phyloP scores from a whole-genome alignment of 805 yeast species.

The Clavispora vitiphila region DNA sequence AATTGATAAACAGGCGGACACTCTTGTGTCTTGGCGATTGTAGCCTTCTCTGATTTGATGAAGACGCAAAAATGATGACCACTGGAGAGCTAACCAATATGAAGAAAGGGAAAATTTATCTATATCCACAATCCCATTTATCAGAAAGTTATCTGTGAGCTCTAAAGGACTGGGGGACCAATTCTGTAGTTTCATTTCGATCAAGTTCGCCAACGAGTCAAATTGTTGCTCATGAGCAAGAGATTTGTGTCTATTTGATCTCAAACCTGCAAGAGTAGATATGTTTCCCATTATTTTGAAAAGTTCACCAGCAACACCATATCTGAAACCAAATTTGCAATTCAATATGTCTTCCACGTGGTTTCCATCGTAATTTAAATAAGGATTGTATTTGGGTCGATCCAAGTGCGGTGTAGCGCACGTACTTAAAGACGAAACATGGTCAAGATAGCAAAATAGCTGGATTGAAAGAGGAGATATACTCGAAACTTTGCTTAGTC shows the following conservation, averaged over 20 bases:
- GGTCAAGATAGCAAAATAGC: slow-evolving; percentile 25
- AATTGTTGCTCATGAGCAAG: slow-evolving; percentile 18
- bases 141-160: slow-evolving; percentile 1
- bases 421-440: slow-evolving; percentile 22
- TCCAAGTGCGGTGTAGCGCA: slow-evolving; percentile 15
- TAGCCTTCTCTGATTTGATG: slow-evolving; percentile 26
- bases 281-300: slow-evolving; percentile 23
- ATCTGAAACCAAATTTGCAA: slow-evolving; percentile 22
- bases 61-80: slow-evolving; percentile 23
- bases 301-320: slow-evolving; percentile 26
- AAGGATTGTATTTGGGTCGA: slow-evolving; percentile 5
- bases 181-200: slow-evolving; percentile 24
- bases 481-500: slow-evolving; percentile 14
- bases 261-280: slow-evolving; percentile 20
- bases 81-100: slow-evolving; percentile 23
- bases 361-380: slow-evolving; percentile 3
- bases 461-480: slow-evolving; percentile 20
- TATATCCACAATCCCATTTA: slow-evolving; percentile 11
- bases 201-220: slow-evolving; percentile 18
- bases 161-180: slow-evolving; percentile 17
- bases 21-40: slow-evolving; percentile 19
- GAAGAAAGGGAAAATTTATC: slow-evolving; percentile 12
- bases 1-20: slow-evolving; percentile 18
- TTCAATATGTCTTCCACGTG: slow-evolving; percentile 18
- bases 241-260: slow-evolving; percentile 12